Percentiles rank a stretch among this genome's conserved stretches.
Evolutionary conservation across 306 rosid species (phyloP).

Genomic region (Citrullus amarus): DNA sequence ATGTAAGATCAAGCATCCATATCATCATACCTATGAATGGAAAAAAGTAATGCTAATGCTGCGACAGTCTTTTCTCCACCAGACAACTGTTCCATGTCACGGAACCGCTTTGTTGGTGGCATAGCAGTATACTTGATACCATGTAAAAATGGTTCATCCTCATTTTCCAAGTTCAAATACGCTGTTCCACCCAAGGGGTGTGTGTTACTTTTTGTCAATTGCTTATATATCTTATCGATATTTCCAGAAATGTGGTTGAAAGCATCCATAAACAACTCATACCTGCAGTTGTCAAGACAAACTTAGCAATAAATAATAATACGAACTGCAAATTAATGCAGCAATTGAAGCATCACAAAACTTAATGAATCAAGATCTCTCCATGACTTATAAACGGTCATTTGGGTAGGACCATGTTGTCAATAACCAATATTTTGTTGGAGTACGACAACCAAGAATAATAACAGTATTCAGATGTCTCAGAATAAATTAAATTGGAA

Average conservation of each 20-base stretch:
- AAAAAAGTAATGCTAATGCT: slow-evolving; percentile 86
- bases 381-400: not conserved
- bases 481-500: not conserved
- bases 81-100: slow-evolving; percentile 96
- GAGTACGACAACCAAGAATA: not conserved
- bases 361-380: not conserved
- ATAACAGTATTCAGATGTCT: not conserved
- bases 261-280: slow-evolving; percentile 79
- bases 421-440: not conserved
- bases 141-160: slow-evolving; percentile 90
- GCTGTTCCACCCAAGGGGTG: slow-evolving; percentile 95
- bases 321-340: not conserved
- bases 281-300: slow-evolving; percentile 42
- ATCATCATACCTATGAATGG: slow-evolving; percentile 72
- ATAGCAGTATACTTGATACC: slow-evolving; percentile 95
- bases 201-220: slow-evolving; percentile 79
- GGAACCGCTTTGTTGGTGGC: slow-evolving; percentile 99
- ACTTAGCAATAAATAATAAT: slow-evolving; percentile 4
- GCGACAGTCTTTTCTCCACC: slow-evolving; percentile 99
- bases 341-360: not conserved
- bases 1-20: not conserved
- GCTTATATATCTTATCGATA: slow-evolving; percentile 88
- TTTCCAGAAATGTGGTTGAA: slow-evolving; percentile 69
- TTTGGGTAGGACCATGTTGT: not conserved
- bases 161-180: slow-evolving; percentile 86